These are phyloP conservation scores for Solanum chiquidenum DNA, from an alignment of 257 asterid genomes.

Conservation along the genomic window DNA sequence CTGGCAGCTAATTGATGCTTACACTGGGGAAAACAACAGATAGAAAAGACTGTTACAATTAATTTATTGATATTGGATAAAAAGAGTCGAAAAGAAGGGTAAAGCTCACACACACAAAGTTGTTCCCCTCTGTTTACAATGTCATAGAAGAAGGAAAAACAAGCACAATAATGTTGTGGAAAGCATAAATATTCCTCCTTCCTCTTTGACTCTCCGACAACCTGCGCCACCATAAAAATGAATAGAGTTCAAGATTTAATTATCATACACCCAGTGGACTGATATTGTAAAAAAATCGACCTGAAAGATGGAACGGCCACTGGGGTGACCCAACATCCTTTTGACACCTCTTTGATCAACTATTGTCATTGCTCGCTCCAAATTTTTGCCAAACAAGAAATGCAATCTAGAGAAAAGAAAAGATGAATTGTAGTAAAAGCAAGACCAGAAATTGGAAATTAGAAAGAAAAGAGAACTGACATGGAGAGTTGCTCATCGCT, in stretches of 20 bases:
- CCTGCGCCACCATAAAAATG: conserved; percentile 21
- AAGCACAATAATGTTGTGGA: conserved; percentile 67
- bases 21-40: conserved; percentile 32
- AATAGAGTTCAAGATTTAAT: neutral
- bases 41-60: neutral
- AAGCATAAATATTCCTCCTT: conserved; percentile 84
- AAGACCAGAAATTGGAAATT: neutral
- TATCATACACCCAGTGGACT: neutral
- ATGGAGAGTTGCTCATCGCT: conserved; percentile 72
- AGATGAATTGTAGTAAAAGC: neutral
- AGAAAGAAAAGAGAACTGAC: conserved; percentile 29
- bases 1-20: conserved; percentile 97
- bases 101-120: conserved; percentile 74
- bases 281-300: conserved; percentile 5
- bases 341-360: conserved; percentile 75
- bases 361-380: conserved; percentile 72
- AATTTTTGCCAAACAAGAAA: conserved; percentile 73
- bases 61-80: neutral
- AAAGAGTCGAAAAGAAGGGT: neutral
- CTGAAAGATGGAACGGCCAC: conserved; percentile 75
- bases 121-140: conserved; percentile 87
- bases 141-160: conserved; percentile 91
- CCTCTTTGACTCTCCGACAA: conserved; percentile 75
- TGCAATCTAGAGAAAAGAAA: conserved; percentile 39
- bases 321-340: conserved; percentile 63